These are phyloP conservation scores for Thelonectria blattea DNA, from an alignment of 2,329 filamentous ascomycete species.

Conservation along the genomic window DNA sequence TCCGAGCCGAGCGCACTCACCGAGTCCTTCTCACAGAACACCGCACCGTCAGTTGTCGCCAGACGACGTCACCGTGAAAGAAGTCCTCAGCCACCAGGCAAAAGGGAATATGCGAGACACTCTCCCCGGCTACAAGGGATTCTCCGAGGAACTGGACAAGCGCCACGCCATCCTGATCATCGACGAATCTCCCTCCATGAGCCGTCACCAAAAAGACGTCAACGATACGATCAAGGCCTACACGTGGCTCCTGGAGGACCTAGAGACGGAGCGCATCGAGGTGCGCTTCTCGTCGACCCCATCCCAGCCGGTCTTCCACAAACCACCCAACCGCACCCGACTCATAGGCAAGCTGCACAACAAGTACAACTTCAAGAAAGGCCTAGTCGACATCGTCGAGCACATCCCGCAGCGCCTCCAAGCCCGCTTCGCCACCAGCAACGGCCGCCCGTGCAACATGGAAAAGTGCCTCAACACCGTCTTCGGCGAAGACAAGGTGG, in stretches of 20 bases:
- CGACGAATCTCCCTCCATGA: constrained; percentile 26
- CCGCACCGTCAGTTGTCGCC: background rate
- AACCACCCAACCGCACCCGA: background rate
- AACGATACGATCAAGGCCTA: background rate
- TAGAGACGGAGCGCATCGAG: constrained; percentile 6
- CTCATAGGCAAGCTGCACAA: background rate
- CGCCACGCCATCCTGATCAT: constrained; percentile 24
- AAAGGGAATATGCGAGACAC: background rate
- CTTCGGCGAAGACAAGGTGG: background rate
- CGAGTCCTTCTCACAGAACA: too few relatives aligned
- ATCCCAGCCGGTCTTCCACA: background rate
- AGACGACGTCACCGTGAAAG: background rate
- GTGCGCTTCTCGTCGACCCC: constrained; percentile 22
- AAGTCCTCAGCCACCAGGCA: background rate
- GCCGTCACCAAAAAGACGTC: background rate
- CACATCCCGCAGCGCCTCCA: background rate
- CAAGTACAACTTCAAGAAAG: background rate
- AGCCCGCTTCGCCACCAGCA: too few relatives aligned
- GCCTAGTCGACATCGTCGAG: background rate
- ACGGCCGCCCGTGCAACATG: constrained; percentile 17
- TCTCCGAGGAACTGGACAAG: background rate
- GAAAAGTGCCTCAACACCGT: constrained; percentile 4
- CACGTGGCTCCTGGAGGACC: constrained; percentile 14
- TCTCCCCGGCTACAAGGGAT: constrained; percentile 9
- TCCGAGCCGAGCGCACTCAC: too few relatives aligned